Conservation (phyloP, 140 eudicot genomes). For the Ambrosia hybrid region DNA sequence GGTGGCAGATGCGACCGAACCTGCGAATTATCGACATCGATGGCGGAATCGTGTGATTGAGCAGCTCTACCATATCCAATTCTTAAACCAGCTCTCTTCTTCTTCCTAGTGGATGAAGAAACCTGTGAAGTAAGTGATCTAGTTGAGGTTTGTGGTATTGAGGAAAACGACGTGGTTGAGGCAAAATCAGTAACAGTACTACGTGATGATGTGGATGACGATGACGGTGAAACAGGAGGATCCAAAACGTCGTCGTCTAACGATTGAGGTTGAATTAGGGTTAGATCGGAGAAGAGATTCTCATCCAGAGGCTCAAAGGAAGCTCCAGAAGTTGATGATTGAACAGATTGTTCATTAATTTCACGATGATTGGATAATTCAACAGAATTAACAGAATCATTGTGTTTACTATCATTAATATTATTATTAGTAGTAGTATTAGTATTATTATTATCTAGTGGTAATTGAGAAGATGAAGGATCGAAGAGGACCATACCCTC, state of each 20-base stretch:
- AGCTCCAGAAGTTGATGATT: conserved; percentile 26
- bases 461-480: conserved; percentile 33
- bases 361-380: conserved; percentile 30
- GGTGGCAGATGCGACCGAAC: not conserved
- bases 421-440: not conserved
- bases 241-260: conserved; percentile 25
- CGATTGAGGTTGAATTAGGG: conserved; percentile 39
- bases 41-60: conserved; percentile 27
- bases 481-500: conserved; percentile 74
- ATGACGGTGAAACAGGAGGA: conserved; percentile 37
- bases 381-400: conserved; percentile 10
- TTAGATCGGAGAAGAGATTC: conserved; percentile 74
- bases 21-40: conserved; percentile 26
- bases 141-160: conserved; percentile 14
- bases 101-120: conserved; percentile 49
- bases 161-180: conserved; percentile 2
- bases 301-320: conserved; percentile 64
- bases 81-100: conserved; percentile 64
- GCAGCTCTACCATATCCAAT: conserved; percentile 68
- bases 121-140: conserved; percentile 37
- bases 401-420: conserved; percentile 5
- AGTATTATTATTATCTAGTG: not conserved
- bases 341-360: conserved; percentile 18
- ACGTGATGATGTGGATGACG: conserved; percentile 37
- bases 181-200: conserved; percentile 18